Percentiles rank a stretch among this genome's conserved stretches.
Evolutionary conservation across 2,329 filamentous ascomycete genomes (phyloP).

Genomic region (Shiraia bambusicola): DNA sequence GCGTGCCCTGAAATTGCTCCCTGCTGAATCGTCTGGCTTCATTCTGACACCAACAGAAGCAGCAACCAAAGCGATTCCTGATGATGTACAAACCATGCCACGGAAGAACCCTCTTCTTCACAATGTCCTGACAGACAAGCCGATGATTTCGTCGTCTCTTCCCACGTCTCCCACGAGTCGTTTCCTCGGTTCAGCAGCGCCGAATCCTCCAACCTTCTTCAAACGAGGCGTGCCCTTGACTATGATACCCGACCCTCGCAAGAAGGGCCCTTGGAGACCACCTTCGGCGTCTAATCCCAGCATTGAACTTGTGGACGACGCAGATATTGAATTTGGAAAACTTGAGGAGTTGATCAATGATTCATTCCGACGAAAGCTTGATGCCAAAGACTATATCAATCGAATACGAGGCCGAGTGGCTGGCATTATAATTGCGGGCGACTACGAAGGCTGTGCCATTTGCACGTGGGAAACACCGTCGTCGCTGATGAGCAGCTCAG

Average conservation of each 20-base stretch:
- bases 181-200: slow-evolving; percentile 37
- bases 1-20: slow-evolving; percentile 71
- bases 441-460: slow-evolving; percentile 94
- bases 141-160: slow-evolving; percentile 86
- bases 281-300: slow-evolving; percentile 60
- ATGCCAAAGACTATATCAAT: slow-evolving; percentile 77
- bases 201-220: slow-evolving; percentile 71
- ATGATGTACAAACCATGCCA: slow-evolving; percentile 57
- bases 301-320: slow-evolving; percentile 70
- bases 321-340: slow-evolving; percentile 77
- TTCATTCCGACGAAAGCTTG: slow-evolving; percentile 82
- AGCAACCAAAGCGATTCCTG: slow-evolving; percentile 53
- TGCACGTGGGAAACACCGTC: slow-evolving; percentile 87
- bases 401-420: slow-evolving; percentile 82
- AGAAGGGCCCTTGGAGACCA: slow-evolving; percentile 64
- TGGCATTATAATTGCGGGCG: slow-evolving; percentile 89
- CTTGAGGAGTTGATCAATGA: slow-evolving; percentile 89
- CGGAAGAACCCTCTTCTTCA: slow-evolving; percentile 87
- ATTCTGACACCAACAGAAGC: slow-evolving; percentile 86
- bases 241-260: slow-evolving; percentile 72
- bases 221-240: slow-evolving; percentile 90
- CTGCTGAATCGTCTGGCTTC: slow-evolving; percentile 80
- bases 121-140: slow-evolving; percentile 93
- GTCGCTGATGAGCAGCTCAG: slow-evolving; percentile 47
- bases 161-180: slow-evolving; percentile 54